Base-by-base conservation (phyloP, 805 yeast species). In the Wickerhamiella musiphila region DNA sequence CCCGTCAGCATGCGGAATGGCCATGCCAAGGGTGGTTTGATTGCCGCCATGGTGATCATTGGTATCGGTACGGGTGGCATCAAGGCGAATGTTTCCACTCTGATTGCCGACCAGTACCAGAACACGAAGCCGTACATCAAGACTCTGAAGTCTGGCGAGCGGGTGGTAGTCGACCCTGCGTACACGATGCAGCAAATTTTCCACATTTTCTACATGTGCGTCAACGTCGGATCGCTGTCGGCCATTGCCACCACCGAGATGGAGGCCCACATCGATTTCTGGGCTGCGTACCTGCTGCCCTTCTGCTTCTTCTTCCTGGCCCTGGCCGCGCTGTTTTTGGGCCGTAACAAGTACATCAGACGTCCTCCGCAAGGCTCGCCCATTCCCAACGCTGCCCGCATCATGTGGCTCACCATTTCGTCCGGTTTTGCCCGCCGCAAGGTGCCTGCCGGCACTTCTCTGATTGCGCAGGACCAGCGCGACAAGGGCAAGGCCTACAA, bases 11-110 rank as follows among this genome's bases (percentile, higher is more conserved):
- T 67, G 23, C 51, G 52, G 17, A 53, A 53, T 28, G 57, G 59
- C 15, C 38, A 36, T 23, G 39, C 40, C 13, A 66, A 70, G 18
- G 69, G 78, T 19, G 84, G 86, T 26, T 68, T 70, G 36, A 49
- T 67, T 31, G 58, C 61, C 27, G 63, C 70, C 20, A 65, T 71
- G 54, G 54, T 70, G 36, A 53, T 70, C 33, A 68, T 78, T 45
- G 86, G 86, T 43, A 44, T 75, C 24, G 86, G 82, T 25, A 73
- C 90, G 20, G 90, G 90, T 47, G 75, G 82, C 44, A 78, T 78
- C 49, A 78, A 78, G 52, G 63, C 83, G 25, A 77, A 78, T 45
- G 70, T 78, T 19, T 68, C 82, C 4, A 76, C 78, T 13, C 61
- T 78, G 49, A 70, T 78, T 49, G 84, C 82, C 29, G 78, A 74